A percentile compares a stretch with the other conserved stretches of the same genome.
These are phyloP conservation scores for Aspergillus luchuensis DNA, from an alignment of 2,329 filamentous ascomycete species.

Conservation along the genomic window DNA sequence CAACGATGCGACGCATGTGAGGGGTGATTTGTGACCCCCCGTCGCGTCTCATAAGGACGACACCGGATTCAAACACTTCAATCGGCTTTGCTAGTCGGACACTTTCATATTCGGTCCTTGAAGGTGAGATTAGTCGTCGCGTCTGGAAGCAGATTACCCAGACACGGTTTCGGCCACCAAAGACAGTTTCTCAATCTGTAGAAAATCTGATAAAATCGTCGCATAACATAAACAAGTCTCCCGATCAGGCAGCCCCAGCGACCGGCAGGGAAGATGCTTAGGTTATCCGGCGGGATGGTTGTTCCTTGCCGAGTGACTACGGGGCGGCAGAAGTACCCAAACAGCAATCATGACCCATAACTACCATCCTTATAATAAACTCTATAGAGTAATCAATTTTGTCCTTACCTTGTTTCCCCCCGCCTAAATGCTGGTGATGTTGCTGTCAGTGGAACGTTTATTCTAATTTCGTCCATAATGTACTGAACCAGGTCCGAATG, in stretches of 20 bases:
- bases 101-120: background rate
- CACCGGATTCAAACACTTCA: background rate
- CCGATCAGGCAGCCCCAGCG: constrained; percentile 34
- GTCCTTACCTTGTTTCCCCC: background rate
- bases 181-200: background rate
- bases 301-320: constrained; percentile 4
- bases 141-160: constrained; percentile 5
- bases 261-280: constrained; percentile 16
- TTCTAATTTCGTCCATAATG: background rate
- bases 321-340: background rate
- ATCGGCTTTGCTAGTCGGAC: background rate
- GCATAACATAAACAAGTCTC: constrained; percentile 40
- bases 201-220: background rate
- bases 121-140: constrained; percentile 4
- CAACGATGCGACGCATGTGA: constrained; percentile 15
- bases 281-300: constrained; percentile 15
- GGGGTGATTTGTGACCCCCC: constrained; percentile 9
- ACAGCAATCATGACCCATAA: constrained; percentile 5
- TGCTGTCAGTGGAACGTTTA: background rate
- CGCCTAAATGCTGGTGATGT: too few species aligned
- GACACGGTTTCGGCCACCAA: background rate
- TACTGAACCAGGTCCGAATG: background rate
- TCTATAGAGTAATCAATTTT: background rate
- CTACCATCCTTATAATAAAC: too few species aligned
- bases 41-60: constrained; percentile 14